Conservation (phyloP, 176 grass and related monocot species). For the Aegilops longissima region DNA sequence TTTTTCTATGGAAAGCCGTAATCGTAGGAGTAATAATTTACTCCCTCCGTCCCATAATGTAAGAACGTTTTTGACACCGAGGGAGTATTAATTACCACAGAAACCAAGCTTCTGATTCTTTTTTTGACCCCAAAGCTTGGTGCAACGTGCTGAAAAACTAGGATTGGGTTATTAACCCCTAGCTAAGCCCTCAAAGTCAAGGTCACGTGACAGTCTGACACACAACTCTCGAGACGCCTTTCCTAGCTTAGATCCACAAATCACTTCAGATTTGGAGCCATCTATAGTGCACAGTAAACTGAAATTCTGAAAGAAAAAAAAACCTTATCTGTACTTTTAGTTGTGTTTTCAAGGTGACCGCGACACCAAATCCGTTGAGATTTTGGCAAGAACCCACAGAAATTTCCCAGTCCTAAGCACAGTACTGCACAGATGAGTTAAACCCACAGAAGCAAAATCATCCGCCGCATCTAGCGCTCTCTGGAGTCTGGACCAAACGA, state of each 20-base stretch:
- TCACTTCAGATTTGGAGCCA: conserved; percentile 3
- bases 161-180: conserved; percentile 43
- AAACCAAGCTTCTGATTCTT: conserved; percentile 3
- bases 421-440: neutral
- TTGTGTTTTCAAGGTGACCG: neutral
- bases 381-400: neutral
- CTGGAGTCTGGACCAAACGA: neutral
- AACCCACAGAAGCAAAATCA: neutral
- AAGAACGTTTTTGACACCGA: too few species aligned
- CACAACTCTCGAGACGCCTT: conserved; percentile 25
- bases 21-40: neutral
- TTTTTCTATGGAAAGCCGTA: conserved; percentile 5
- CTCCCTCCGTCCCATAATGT: too few species aligned
- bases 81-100: neutral
- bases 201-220: neutral
- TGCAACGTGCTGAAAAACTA: conserved; percentile 31
- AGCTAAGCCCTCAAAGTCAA: conserved; percentile 55
- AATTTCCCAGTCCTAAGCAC: neutral
- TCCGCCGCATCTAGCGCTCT: neutral
- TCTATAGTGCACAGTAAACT: neutral
- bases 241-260: conserved; percentile 24
- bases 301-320: neutral
- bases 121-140: neutral
- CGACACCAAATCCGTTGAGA: neutral
- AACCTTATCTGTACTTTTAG: neutral